phyloP scores from a whole-genome alignment of 169 alveolate genomes.

The Eimeria tenella region DNA sequence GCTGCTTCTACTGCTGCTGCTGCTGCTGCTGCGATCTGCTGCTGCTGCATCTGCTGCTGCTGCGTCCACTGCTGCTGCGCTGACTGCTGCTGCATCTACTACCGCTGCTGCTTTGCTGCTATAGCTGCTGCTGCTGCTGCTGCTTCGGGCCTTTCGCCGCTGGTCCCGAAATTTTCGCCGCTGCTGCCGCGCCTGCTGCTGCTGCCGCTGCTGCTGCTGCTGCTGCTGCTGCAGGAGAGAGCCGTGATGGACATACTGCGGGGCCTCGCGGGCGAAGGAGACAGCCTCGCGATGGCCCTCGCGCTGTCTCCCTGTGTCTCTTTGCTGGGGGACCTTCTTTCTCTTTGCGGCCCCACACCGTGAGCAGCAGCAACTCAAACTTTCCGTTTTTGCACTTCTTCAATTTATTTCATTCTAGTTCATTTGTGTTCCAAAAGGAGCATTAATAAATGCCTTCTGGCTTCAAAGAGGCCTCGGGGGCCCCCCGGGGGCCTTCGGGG shows the following conservation, averaged over 20 bases:
- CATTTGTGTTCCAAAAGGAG: background rate
- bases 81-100: too few species aligned
- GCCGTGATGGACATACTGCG: slow-evolving; percentile 30
- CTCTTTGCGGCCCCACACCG: slow-evolving; percentile 23
- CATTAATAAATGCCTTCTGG: too few species aligned
- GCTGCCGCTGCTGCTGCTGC: background rate
- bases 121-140: background rate
- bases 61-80: background rate
- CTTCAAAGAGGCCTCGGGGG: too few species aligned
- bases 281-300: slow-evolving; percentile 24
- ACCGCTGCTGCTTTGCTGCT: background rate
- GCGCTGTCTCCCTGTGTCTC: background rate
- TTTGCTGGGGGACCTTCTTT: slow-evolving; percentile 2
- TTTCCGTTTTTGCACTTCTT: background rate
- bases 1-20: background rate
- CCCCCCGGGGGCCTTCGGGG: too few species aligned
- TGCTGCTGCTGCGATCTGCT: background rate
- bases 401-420: background rate
- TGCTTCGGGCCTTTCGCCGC: too few species aligned
- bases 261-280: background rate
- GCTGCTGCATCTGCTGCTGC: background rate
- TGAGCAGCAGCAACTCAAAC: background rate
- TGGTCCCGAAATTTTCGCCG: too few species aligned
- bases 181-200: background rate
- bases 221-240: slow-evolving; percentile 28